Percentiles rank a stretch among this genome's conserved stretches.
Evolutionary conservation across 2,329 filamentous ascomycete species (phyloP).

Genomic region (Colletotrichum siamense): DNA sequence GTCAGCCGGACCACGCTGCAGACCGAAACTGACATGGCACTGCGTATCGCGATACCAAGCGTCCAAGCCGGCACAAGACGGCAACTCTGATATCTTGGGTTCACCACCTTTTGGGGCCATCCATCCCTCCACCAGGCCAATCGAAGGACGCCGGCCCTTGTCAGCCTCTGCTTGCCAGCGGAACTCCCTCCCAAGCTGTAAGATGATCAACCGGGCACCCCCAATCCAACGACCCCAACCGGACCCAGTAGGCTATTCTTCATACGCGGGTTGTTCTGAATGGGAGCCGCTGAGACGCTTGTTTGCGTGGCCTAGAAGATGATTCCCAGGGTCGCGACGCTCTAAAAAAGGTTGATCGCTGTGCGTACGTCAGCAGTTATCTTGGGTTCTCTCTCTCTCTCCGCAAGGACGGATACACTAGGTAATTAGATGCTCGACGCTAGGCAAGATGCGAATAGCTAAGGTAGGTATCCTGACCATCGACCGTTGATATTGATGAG

Average conservation of each 20-base stretch:
- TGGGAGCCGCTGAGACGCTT: not conserved
- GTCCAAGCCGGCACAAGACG: constrained; percentile 4
- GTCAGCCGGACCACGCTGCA: not conserved
- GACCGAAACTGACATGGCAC: not conserved
- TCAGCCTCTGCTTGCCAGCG: not conserved
- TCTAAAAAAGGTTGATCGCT: not conserved
- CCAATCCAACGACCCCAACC: not conserved
- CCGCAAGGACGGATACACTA: not conserved
- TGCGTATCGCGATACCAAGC: not conserved
- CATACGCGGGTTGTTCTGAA: not conserved
- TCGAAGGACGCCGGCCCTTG: not conserved
- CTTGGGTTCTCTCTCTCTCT: not conserved
- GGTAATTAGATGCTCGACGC: not conserved
- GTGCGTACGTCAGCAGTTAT: not conserved
- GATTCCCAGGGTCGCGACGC: not conserved
- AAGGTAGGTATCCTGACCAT: not conserved
- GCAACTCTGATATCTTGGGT: constrained; percentile 2
- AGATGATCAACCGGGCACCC: not conserved
- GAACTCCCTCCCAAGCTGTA: not conserved
- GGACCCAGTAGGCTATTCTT: constrained; percentile 3
- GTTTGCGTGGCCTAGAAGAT: not conserved
- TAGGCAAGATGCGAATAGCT: not conserved
- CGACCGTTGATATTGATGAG: not conserved
- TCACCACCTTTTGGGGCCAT: not conserved
- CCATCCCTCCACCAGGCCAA: not conserved